phyloP scores from a whole-genome alignment of 768 basidiomycete species.

The Boletus huronensis region DNA sequence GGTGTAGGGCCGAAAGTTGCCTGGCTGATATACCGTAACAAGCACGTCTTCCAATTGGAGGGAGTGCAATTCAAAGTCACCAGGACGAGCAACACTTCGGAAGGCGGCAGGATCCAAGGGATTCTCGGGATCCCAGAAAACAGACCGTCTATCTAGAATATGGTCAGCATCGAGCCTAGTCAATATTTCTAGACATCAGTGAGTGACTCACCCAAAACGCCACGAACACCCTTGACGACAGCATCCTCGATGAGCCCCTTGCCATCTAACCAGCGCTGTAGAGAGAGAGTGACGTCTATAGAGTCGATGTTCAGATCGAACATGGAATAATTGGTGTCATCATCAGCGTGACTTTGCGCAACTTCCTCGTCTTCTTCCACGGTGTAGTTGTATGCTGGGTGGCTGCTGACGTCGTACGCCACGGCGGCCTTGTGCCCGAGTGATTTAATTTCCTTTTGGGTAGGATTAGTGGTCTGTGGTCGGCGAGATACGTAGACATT shows the following conservation, averaged over 20 bases:
- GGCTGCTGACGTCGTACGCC: constrained; percentile 75
- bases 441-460: constrained; percentile 18
- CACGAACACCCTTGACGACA: constrained; percentile 90
- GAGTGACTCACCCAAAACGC: constrained; percentile 69
- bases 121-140: constrained; percentile 81
- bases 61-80: constrained; percentile 90
- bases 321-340: constrained; percentile 77
- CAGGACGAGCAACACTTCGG: constrained; percentile 65
- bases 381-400: constrained; percentile 63
- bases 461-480: constrained; percentile 35
- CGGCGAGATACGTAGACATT: constrained; percentile 93
- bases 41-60: constrained; percentile 91
- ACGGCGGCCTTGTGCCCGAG: constrained; percentile 54
- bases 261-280: constrained; percentile 92
- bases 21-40: constrained; percentile 92
- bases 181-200: not conserved
- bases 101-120: constrained; percentile 78
- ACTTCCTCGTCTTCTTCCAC: constrained; percentile 58
- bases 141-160: constrained; percentile 73
- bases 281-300: constrained; percentile 89
- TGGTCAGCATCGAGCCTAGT: not conserved
- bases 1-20: constrained; percentile 86
- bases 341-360: constrained; percentile 34
- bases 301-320: constrained; percentile 94
- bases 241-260: constrained; percentile 91